Conservation (phyloP, 2,329 filamentous ascomycete genomes). For the Penicillium brevicompactum region DNA sequence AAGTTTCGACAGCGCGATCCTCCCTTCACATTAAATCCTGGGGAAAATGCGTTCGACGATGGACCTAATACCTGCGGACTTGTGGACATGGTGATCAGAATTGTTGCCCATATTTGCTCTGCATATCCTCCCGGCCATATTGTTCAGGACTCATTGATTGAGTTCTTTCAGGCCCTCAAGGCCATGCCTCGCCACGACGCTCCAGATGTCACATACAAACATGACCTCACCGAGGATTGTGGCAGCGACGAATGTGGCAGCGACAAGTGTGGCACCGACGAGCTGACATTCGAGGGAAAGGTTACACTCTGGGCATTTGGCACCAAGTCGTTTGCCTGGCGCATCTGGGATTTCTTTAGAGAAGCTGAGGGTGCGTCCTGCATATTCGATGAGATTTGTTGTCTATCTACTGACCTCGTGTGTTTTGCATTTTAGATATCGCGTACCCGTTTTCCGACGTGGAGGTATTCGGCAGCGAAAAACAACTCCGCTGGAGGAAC, state of each 20-base stretch:
- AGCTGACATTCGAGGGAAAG: neutral
- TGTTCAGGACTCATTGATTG: neutral
- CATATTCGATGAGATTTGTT: neutral
- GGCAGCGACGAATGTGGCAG: no score
- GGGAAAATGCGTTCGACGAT: neutral
- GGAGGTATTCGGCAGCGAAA: neutral
- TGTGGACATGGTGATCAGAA: neutral
- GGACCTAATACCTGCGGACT: neutral
- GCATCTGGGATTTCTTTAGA: neutral
- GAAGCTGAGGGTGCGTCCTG: neutral
- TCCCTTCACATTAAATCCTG: neutral
- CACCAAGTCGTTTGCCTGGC: neutral
- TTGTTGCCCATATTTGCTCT: neutral
- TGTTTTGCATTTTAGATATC: neutral
- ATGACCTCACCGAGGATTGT: neutral
- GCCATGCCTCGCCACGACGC: neutral
- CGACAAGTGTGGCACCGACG: neutral
- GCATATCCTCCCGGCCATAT: neutral
- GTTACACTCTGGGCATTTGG: neutral
- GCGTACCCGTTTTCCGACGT: neutral
- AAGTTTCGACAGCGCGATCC: neutral
- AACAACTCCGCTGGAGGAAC: neutral
- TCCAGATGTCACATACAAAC: neutral
- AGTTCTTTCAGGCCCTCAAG: neutral
- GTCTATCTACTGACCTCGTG: neutral